phyloP scores from a whole-genome alignment of 257 asterid genomes.

The Solanum pimpinellifolium region DNA sequence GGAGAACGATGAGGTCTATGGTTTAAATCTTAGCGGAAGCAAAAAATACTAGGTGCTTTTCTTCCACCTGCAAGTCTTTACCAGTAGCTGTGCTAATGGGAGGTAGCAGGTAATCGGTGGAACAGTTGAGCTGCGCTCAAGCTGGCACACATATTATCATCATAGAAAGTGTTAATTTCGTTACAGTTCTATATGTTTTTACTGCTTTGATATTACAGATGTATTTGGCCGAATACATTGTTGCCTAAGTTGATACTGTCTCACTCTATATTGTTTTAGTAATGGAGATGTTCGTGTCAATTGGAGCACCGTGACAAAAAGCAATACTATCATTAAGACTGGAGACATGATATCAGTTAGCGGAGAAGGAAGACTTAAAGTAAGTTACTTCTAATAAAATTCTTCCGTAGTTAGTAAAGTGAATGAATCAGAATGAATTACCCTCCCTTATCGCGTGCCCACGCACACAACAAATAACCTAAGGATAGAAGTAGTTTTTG shows the following conservation, averaged over 20 bases:
- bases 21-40: not conserved
- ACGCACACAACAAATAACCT: not conserved
- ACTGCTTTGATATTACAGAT: not conserved
- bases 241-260: not conserved
- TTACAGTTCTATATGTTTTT: not conserved
- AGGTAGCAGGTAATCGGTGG: not conserved
- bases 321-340: slow-evolving; percentile 45
- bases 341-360: slow-evolving; percentile 75
- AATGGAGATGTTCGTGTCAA: slow-evolving; percentile 83
- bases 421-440: not conserved
- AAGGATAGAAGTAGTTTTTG: not conserved
- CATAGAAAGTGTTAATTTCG: not conserved
- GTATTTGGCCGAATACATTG: not conserved
- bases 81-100: not conserved
- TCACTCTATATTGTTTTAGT: slow-evolving; percentile 24
- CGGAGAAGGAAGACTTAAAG: slow-evolving; percentile 80
- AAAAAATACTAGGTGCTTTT: not conserved
- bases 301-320: slow-evolving; percentile 64
- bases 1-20: not conserved
- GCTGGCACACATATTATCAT: not conserved
- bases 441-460: not conserved
- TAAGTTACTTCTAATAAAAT: slow-evolving; percentile 2
- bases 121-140: not conserved
- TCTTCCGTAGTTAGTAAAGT: not conserved
- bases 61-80: not conserved